Evolutionary conservation across 805 yeast species (phyloP).

Genomic region (Candida loeiensis): DNA sequence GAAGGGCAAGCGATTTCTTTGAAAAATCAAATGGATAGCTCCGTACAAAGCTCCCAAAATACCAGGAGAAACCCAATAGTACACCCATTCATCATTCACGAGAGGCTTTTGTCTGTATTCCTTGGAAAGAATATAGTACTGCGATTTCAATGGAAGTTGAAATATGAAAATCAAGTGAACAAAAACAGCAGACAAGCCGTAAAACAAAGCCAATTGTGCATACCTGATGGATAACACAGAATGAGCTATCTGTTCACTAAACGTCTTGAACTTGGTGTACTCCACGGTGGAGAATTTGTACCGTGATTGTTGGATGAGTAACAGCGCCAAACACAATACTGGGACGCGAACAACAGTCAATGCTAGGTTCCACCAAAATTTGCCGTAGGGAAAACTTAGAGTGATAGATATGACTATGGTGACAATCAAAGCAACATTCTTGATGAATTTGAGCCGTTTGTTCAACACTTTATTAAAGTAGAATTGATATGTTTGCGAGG

Average conservation of each 20-base stretch:
- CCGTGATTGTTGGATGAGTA: slow-evolving; percentile 25
- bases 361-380: slow-evolving; percentile 30
- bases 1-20: slow-evolving; percentile 53
- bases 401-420: slow-evolving; percentile 24
- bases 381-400: slow-evolving; percentile 26
- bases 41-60: slow-evolving; percentile 46
- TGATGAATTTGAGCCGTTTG: slow-evolving; percentile 35
- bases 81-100: slow-evolving; percentile 44
- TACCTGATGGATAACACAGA: slow-evolving; percentile 19
- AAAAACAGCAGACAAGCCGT: slow-evolving; percentile 21
- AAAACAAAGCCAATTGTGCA: slow-evolving; percentile 17
- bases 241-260: slow-evolving; percentile 28
- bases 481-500: slow-evolving; percentile 18
- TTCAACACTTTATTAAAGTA: slow-evolving; percentile 28
- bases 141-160: slow-evolving; percentile 24
- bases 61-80: slow-evolving; percentile 45
- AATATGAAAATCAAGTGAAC: slow-evolving; percentile 23
- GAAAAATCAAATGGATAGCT: slow-evolving; percentile 48
- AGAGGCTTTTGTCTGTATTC: slow-evolving; percentile 37
- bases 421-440: slow-evolving; percentile 27
- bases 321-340: slow-evolving; percentile 25
- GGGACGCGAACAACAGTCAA: slow-evolving; percentile 28
- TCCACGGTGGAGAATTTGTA: slow-evolving; percentile 27
- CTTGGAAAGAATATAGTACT: slow-evolving; percentile 34
- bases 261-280: slow-evolving; percentile 29